Base-by-base conservation (phyloP, 371 early-diverging fungal genomes). In the Mortierella sp. region DNA sequence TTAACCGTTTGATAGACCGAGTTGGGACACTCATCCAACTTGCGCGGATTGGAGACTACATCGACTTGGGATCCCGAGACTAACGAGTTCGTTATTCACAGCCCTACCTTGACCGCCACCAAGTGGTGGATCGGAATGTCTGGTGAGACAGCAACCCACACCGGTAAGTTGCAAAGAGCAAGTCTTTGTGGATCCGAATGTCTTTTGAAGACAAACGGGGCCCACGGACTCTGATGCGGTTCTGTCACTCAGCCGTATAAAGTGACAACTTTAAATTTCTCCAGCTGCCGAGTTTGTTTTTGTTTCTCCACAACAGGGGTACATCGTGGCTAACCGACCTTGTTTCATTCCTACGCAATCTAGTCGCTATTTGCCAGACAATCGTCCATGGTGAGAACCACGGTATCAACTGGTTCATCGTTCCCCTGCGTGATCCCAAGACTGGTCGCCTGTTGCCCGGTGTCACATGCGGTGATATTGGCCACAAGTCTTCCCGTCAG, bases 81-180 rank as follows among this genome's bases (percentile, higher is more conserved):
- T 2, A 92, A 93, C 69, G 91, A 94, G 73, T 95, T 90, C 58
- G 85, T 93, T 34, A 86, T 96, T 71, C 89, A 95, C 64, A 92
- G 95, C 16, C 95, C 95, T 6, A 87, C 88, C 8, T 80, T 95
- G 30, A 92, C 94, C 1, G 80, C 95, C 23, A 92, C 95, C 21
- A 96, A 93, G 80, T 95, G 95, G 94, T 96, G 96, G 96, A 95
- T 95, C 72, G 96, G 96, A 50, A 93, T 94, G 67, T 89, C 93
- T 18, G 93, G 89, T 2, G 89, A 93, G 70, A 87, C 91, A 3
- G 90, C 94, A 24, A 91, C 93, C 1, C 93, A 93, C 71, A 84
- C 90, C 12, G 90, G 73, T 73, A 67, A 47, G 41, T 34, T 38
- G n/a, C 43, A 7, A 34, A 3, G 45, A 46, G 0, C 26, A 27